Evolutionary conservation across 2,329 filamentous ascomycete genomes (phyloP).

Genomic region (Zymoseptoria crescenta): DNA sequence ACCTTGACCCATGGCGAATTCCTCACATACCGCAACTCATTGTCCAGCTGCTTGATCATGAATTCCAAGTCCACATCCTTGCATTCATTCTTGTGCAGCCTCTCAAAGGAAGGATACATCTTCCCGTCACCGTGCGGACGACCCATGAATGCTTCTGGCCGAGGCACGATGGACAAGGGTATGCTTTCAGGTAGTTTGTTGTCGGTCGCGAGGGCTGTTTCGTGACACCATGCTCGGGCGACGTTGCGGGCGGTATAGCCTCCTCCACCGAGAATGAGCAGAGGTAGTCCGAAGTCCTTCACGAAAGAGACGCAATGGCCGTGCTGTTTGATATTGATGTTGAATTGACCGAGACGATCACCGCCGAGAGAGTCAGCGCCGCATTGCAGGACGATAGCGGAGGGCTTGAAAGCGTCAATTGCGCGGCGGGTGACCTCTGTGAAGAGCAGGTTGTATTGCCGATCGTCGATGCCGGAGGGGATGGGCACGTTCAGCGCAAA

Average conservation of each 20-base stretch:
- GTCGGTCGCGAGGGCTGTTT: constrained; percentile 83
- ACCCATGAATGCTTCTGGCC: constrained; percentile 73
- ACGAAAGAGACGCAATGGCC: constrained; percentile 84
- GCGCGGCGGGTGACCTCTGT: constrained; percentile 70
- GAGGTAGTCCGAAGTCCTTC: constrained; percentile 69
- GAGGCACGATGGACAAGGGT: constrained; percentile 66
- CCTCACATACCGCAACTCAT: constrained; percentile 80
- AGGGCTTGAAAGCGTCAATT: constrained; percentile 76
- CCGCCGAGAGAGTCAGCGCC: constrained; percentile 91
- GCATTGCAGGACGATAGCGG: constrained; percentile 88
- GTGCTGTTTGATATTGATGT: constrained; percentile 90
- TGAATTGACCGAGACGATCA: constrained; percentile 90
- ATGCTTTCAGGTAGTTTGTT: constrained; percentile 64
- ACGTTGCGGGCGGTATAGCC: constrained; percentile 97
- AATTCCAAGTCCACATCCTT: constrained; percentile 73
- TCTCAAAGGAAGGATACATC: constrained; percentile 76
- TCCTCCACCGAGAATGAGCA: constrained; percentile 87
- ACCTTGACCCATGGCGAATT: constrained; percentile 83
- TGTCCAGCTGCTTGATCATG: constrained; percentile 56
- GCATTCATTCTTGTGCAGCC: constrained; percentile 53
- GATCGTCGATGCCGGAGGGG: constrained; percentile 59
- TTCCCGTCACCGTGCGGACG: constrained; percentile 63
- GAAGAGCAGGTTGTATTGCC: constrained; percentile 79
- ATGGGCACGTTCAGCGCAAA: constrained; percentile 64
- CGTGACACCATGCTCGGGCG: constrained; percentile 91